phyloP scores from a whole-genome alignment of 148 eudicot species.

The Nepenthes mirabilis region DNA sequence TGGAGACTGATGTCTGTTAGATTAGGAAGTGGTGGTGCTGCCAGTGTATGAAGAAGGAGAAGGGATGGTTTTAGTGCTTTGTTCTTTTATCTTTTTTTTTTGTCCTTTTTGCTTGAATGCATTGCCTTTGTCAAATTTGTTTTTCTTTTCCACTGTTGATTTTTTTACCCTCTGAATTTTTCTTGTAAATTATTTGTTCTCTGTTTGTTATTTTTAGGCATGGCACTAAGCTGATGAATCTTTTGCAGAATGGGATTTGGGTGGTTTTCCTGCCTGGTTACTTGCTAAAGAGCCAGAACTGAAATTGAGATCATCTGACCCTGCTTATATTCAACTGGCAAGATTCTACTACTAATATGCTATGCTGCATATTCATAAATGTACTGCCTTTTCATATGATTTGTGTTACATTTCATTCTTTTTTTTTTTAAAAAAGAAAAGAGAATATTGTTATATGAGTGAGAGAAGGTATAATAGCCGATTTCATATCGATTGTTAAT shows the following conservation, averaged over 20 bases:
- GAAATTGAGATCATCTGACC: slow-evolving; percentile 78
- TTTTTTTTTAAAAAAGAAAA: too few species aligned
- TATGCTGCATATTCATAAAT: background rate
- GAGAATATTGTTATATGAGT: too few species aligned
- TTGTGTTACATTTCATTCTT: too few species aligned
- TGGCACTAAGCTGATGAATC: background rate
- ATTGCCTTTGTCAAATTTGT: background rate
- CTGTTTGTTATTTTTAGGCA: background rate
- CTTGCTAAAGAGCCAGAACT: slow-evolving; percentile 69
- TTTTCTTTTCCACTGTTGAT: background rate
- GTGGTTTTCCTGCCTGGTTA: slow-evolving; percentile 97
- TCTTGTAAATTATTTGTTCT: background rate
- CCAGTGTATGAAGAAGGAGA: too few species aligned
- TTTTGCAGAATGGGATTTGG: slow-evolving; percentile 93
- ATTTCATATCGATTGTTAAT: too few species aligned
- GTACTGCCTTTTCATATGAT: too few species aligned
- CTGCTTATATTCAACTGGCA: slow-evolving; percentile 64
- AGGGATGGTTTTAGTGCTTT: too few species aligned
- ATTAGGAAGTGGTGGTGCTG: too few species aligned
- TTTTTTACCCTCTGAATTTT: background rate
- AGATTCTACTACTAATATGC: slow-evolving; percentile 1
- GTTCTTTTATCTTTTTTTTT: too few species aligned
- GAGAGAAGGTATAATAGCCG: too few species aligned
- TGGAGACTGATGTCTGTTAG: too few species aligned
- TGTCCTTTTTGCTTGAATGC: too few species aligned